Base-by-base conservation (phyloP, 148 eudicot species). In the Selenicereus undatus region DNA sequence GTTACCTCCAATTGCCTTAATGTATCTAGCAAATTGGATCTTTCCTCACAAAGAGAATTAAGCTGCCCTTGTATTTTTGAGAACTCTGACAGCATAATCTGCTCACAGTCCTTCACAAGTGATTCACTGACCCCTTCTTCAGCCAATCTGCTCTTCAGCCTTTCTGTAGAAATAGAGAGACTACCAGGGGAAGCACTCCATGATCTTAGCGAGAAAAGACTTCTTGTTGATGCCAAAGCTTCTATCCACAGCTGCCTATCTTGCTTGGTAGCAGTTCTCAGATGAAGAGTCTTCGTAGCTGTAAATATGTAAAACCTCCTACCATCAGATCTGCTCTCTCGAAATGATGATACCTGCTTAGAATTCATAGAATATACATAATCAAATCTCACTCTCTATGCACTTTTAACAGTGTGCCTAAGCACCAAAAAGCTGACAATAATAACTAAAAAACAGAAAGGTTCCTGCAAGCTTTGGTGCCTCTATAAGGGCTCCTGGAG, bases 271-370 rank as follows among this genome's bases (percentile, higher is more conserved):
- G 87, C 82, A 27, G 91, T 88, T 86, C 95, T 86, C 58, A 94
- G 84, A 85, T 94, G 98, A 86, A 94, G 98, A 21, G 98, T 92
- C 88, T 94, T 94, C 68, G 98, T 92, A 45, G 95, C 92, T 80
- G 98, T 94, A 82, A 94, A 92, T 86, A 94, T 89, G 87, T 94
- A 94, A 79, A 94, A 92, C 72, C 93, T 85, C 85, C 86, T 87
- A 52, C 89, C 89, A 24, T 94, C 98, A n/a, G 98, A 90, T 79
- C 84, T 94, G 85, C 98, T 94, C 86, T 90, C 93, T 78, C 98
- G 89, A 86, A 91, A 92, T 42, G 93, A 92, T n/a, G 92, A 91
- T 43, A 94, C 90, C 98, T 94, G 91, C 86, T 70, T 42, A 82
- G 74, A 72, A 82, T 43, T 75, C 71, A 66, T 27, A 66, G 11